Evolutionary conservation across 2,329 filamentous ascomycete genomes (phyloP).

Genomic region (Diaporthe citri): DNA sequence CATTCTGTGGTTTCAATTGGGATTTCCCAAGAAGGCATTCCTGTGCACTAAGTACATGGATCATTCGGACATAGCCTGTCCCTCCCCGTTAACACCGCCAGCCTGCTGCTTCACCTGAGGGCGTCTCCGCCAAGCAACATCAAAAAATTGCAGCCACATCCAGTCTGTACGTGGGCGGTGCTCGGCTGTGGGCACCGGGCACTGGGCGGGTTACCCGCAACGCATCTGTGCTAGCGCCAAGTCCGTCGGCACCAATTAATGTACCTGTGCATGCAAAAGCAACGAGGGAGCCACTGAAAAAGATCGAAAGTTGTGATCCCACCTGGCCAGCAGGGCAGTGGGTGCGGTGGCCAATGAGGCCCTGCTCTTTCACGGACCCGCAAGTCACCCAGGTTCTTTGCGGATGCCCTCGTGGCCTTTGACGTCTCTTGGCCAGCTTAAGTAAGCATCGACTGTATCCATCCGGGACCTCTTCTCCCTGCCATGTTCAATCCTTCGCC

Average conservation of each 20-base stretch:
- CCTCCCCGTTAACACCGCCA: not conserved
- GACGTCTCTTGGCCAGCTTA: slow-evolving; percentile 31
- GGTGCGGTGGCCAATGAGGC: slow-evolving; percentile 17
- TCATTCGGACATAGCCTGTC: not conserved
- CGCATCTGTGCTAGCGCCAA: not conserved
- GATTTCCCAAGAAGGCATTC: not conserved
- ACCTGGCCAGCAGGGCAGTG: slow-evolving; percentile 21
- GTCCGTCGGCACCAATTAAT: slow-evolving; percentile 3
- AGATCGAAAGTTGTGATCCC: slow-evolving; percentile 27
- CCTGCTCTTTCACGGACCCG: not conserved
- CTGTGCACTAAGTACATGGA: not conserved
- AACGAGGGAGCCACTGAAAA: slow-evolving; percentile 17
- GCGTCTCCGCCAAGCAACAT: not conserved
- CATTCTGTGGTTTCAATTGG: slow-evolving; percentile 5
- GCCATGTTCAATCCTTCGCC: not conserved
- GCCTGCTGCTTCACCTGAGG: not conserved
- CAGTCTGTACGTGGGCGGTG: not conserved
- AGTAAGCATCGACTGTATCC: not conserved
- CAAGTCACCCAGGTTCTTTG: slow-evolving; percentile 14
- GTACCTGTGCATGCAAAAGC: slow-evolving; percentile 13
- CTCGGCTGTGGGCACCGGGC: not conserved
- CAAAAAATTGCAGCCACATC: slow-evolving; percentile 10
- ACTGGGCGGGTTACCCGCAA: slow-evolving; percentile 4
- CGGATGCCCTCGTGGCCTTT: slow-evolving; percentile 33
- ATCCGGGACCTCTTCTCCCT: slow-evolving; percentile 17